Base-by-base conservation (phyloP, 345 rosid genomes). In the Mangifera indica region DNA sequence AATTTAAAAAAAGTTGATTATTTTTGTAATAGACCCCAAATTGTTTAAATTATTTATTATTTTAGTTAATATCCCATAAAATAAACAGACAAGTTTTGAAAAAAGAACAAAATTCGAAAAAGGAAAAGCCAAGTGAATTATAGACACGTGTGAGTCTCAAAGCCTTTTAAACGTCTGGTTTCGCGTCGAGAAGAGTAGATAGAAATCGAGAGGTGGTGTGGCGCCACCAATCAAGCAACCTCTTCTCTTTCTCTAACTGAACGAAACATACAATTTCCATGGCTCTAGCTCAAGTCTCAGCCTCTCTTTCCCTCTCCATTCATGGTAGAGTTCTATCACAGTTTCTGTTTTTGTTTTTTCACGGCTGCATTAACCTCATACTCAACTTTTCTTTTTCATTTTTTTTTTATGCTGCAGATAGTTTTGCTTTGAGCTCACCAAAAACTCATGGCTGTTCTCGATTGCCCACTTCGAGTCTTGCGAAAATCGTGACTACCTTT, bases 281-380 rank as follows among this genome's bases (percentile, higher is more conserved):
- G 93, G 89, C 90, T n/a, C 79, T 75, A 63, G 83, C 90, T 83
- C 96, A 88, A 69, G 74, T 83, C 76, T 84, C 88, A 15, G 84
- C 91, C 54, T 81, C 86, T 55, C 82, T 87, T 68, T 78, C 84
- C 60, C 80, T 83, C 74, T 83, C 93, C 69, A 42, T 65, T 3
- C 79, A 71, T n/a, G 84, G 89, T 90, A 80, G 32, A 3, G 32
- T 12, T 54, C 66, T 56, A 49, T 49, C 4, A 22, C 46, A 63
- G 72, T 34, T 0, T 58, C 18, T 34, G 24, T 54, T 51, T 63
- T 37, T n/a, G 2, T 55, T 6, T 40, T 5, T 45, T 1, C 42
- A 20, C 57, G 10, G 25, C 37, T 2, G 40, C 59, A 9, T 26
- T 24, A 17, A 37, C 24, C n/a, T 13, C 70, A 9, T 34, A 21